Conservation (phyloP, 1,284 basidiomycete genomes). For the Sporisorium scitamineum region DNA sequence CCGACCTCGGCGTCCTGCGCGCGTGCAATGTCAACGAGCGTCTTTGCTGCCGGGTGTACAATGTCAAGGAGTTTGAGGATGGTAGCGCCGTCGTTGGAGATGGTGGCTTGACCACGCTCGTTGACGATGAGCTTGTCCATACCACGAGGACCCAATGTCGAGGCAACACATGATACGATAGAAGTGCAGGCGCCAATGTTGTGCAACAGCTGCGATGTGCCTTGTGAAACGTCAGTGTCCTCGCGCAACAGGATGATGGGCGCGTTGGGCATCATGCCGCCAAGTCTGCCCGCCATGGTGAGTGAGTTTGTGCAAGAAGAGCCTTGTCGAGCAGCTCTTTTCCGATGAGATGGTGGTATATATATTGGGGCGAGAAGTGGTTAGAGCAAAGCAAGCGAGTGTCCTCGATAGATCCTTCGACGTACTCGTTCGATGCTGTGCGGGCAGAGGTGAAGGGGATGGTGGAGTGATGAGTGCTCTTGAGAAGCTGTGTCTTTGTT, state of each 20-base stretch:
- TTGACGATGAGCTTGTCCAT: conserved; percentile 90
- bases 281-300: conserved; percentile 49
- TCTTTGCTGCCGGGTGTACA: conserved; percentile 95
- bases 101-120: conserved; percentile 88
- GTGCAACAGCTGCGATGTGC: conserved; percentile 90
- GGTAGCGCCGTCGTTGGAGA: conserved; percentile 96
- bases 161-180: conserved; percentile 73
- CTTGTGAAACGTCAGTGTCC: conserved; percentile 97
- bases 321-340: conserved; percentile 5
- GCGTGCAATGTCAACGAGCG: conserved; percentile 95
- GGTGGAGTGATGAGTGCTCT: conserved; percentile 1
- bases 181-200: conserved; percentile 78
- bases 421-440: not conserved
- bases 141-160: conserved; percentile 95
- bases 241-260: conserved; percentile 71
- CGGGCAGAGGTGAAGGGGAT: not conserved
- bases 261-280: conserved; percentile 61
- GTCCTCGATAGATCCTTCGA: not conserved
- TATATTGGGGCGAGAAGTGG: too few species aligned
- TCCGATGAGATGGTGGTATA: not conserved
- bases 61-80: conserved; percentile 97
- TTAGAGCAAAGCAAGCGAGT: too few species aligned
- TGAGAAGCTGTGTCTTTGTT: not conserved
- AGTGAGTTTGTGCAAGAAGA: not conserved
- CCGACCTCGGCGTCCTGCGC: conserved; percentile 99